Percentiles rank a stretch among this genome's conserved stretches.
Conservation (phyloP, 169 alveolate species). For the Toxoplasma gondii region DNA sequence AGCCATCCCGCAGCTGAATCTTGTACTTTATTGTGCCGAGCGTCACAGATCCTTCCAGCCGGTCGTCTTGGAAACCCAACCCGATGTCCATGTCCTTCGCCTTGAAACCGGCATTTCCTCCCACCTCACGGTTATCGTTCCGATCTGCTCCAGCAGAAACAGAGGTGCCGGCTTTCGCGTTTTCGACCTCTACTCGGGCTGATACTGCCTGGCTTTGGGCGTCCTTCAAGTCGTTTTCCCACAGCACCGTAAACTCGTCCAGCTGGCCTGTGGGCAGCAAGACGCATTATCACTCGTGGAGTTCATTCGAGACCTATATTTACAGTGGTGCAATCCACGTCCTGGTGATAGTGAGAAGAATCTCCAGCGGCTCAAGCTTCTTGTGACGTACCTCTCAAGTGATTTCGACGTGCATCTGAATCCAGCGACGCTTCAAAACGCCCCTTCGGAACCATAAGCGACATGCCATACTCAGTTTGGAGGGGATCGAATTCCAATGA, state of each 20-base stretch:
- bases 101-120: background rate
- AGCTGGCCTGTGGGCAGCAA: background rate
- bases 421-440: background rate
- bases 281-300: background rate
- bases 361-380: no score
- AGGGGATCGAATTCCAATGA: background rate
- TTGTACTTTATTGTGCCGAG: slow-evolving; percentile 32
- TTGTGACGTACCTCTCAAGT: background rate
- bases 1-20: background rate
- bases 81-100: background rate
- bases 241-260: background rate
- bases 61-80: background rate
- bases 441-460: background rate
- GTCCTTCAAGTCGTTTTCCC: slow-evolving; percentile 15
- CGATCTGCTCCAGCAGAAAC: background rate
- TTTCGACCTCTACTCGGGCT: background rate
- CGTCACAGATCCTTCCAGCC: background rate
- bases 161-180: background rate
- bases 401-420: background rate
- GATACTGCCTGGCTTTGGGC: background rate
- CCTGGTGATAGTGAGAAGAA: no score
- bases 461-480: background rate
- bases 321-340: no score
- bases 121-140: background rate
- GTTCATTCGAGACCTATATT: background rate